These are phyloP conservation scores for Heterobasidion annosum DNA, from an alignment of 1,284 basidiomycete genomes.

Conservation along the genomic window DNA sequence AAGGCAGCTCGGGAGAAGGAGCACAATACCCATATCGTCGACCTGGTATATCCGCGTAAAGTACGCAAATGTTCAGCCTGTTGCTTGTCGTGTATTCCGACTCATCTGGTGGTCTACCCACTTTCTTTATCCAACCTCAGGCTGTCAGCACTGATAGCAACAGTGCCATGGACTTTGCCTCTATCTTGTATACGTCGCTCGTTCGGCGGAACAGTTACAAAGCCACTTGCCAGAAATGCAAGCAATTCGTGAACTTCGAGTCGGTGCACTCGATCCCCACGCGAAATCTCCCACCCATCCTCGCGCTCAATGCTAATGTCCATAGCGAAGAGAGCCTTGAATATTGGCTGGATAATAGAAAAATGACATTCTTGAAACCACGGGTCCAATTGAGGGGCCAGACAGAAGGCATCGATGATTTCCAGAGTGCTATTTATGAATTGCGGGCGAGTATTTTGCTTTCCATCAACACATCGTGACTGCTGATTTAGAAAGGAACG, in stretches of 20 bases:
- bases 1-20: slow-evolving; percentile 65
- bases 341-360: slow-evolving; percentile 67
- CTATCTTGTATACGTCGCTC: slow-evolving; percentile 71
- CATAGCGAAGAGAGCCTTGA: slow-evolving; percentile 69
- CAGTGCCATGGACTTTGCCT: slow-evolving; percentile 46
- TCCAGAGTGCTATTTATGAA: slow-evolving; percentile 54
- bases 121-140: too few species aligned
- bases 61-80: slow-evolving; percentile 25
- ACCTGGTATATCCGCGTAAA: slow-evolving; percentile 82
- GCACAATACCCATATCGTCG: slow-evolving; percentile 74
- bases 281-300: slow-evolving; percentile 72
- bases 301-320: slow-evolving; percentile 83
- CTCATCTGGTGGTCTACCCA: too few species aligned
- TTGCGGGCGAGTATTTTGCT: slow-evolving; percentile 46
- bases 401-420: slow-evolving; percentile 49
- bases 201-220: slow-evolving; percentile 79
- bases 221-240: slow-evolving; percentile 81
- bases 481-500: background rate
- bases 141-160: too few species aligned
- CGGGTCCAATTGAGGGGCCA: slow-evolving; percentile 48
- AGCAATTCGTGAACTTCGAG: slow-evolving; percentile 65
- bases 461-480: background rate
- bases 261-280: slow-evolving; percentile 65
- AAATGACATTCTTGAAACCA: slow-evolving; percentile 46
- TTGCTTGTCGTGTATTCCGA: background rate